Evolutionary conservation across 495 filamentous ascomycete genomes (phyloP).

Genomic region (Glarea lozoyensis): DNA sequence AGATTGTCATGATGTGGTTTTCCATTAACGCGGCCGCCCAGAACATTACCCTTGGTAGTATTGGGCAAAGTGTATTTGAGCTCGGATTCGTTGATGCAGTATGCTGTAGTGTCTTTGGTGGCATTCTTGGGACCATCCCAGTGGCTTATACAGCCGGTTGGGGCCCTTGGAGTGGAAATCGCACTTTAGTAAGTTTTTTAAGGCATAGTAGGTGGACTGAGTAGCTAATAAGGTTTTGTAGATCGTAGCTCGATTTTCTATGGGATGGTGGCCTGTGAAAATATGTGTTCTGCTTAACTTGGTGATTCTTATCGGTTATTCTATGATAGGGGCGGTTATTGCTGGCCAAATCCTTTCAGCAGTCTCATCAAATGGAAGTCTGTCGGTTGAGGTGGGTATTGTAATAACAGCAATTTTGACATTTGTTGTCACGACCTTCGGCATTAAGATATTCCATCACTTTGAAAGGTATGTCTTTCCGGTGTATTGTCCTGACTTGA

Average conservation of each 20-base stretch:
- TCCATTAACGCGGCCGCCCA: constrained; percentile 69
- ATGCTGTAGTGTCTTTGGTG: constrained; percentile 58
- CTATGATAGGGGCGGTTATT: constrained; percentile 60
- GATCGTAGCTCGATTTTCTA: constrained; percentile 62
- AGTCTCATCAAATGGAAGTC: constrained; percentile 48
- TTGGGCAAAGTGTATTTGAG: constrained; percentile 59
- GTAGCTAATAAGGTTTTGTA: constrained; percentile 18
- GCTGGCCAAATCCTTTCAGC: constrained; percentile 69
- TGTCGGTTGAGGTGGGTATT: constrained; percentile 66
- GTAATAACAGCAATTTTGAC: constrained; percentile 58
- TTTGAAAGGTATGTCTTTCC: constrained; percentile 51
- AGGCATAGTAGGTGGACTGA: constrained; percentile 7
- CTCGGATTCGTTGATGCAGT: constrained; percentile 60
- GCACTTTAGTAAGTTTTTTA: constrained; percentile 49
- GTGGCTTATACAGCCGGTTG: constrained; percentile 65
- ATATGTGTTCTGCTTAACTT: constrained; percentile 63
- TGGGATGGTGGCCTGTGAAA: constrained; percentile 77
- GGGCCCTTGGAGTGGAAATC: constrained; percentile 60
- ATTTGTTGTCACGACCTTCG: constrained; percentile 63
- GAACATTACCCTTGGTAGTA: constrained; percentile 67
- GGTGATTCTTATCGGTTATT: constrained; percentile 63
- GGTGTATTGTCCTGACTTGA: neutral
- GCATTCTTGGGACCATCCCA: constrained; percentile 45
- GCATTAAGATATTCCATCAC: constrained; percentile 60
- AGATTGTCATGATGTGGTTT: constrained; percentile 62